Conservation (phyloP, 1,139 yeast species). For the Hemisphaericaspora xylofermentans region DNA sequence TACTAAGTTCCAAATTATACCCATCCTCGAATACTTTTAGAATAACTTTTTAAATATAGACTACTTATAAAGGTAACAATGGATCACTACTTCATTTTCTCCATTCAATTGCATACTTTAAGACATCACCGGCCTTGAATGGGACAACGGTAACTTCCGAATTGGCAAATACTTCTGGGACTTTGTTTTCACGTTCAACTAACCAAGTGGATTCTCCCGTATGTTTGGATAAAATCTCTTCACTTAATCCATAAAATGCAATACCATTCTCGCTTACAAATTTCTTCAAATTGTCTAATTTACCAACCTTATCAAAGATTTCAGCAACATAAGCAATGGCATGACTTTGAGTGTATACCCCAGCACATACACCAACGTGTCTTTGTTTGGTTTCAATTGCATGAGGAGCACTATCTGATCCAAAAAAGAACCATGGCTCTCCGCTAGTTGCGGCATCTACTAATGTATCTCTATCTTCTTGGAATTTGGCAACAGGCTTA, state of each 20-base stretch:
- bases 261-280: conserved; percentile 80
- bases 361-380: conserved; percentile 90
- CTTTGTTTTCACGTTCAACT: conserved; percentile 47
- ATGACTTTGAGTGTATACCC: conserved; percentile 87
- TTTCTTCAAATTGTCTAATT: conserved; percentile 61
- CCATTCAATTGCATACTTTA: conserved; percentile 84
- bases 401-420: conserved; percentile 98
- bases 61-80: background rate
- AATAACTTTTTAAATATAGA: too few species aligned
- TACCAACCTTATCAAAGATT: conserved; percentile 66
- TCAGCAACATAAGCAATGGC: conserved; percentile 85
- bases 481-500: conserved; percentile 96
- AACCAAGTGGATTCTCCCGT: conserved; percentile 43
- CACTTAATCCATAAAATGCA: conserved; percentile 59
- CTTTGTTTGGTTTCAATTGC: conserved; percentile 75
- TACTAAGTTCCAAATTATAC: too few species aligned
- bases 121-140: conserved; percentile 78
- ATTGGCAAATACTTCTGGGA: conserved; percentile 60
- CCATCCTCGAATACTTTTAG: too few species aligned
- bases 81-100: conserved; percentile 18
- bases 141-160: conserved; percentile 69
- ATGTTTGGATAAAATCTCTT: conserved; percentile 32
- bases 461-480: conserved; percentile 76
- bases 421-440: conserved; percentile 89
- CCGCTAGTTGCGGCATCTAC: conserved; percentile 90